A percentile compares a stretch with the other conserved stretches of the same genome.
phyloP scores from a whole-genome alignment of 768 basidiomycete genomes.

The Erythrobasidium yunnanense region DNA sequence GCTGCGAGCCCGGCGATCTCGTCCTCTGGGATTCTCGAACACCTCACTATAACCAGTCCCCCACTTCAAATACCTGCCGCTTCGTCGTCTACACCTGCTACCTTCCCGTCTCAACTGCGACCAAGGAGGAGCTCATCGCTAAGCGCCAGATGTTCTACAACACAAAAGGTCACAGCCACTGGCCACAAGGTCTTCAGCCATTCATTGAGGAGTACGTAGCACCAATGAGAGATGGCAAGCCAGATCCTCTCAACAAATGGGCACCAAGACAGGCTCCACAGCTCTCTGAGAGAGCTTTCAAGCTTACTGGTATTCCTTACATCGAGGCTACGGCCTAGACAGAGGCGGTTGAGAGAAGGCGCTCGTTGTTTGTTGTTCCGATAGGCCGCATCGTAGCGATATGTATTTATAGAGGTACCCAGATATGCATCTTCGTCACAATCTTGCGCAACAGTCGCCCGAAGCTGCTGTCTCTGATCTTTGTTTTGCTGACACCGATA shows the following conservation, averaged over 20 bases:
- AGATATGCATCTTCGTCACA: too few relatives aligned
- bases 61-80: not conserved
- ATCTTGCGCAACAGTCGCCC: too few relatives aligned
- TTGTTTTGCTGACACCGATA: too few relatives aligned
- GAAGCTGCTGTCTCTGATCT: too few relatives aligned
- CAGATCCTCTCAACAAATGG: conserved; percentile 24
- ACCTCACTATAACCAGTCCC: conserved; percentile 27
- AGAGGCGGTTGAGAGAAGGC: too few relatives aligned
- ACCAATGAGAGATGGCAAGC: conserved; percentile 4
- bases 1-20: not conserved
- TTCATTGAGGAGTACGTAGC: not conserved
- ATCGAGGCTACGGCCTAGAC: not conserved
- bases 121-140: not conserved
- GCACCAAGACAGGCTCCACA: conserved; percentile 6
- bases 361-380: too few relatives aligned
- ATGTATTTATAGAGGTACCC: too few relatives aligned
- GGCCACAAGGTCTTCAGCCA: conserved; percentile 24
- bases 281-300: conserved; percentile 21
- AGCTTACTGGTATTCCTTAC: conserved; percentile 25
- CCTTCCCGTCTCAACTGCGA: not conserved
- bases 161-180: conserved; percentile 22
- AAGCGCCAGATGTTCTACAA: conserved; percentile 22
- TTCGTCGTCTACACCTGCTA: conserved; percentile 20
- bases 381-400: too few relatives aligned
- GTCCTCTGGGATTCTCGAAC: conserved; percentile 12